These are phyloP conservation scores for Claviceps digitariae DNA, from an alignment of 2,329 filamentous ascomycete species.

Conservation along the genomic window DNA sequence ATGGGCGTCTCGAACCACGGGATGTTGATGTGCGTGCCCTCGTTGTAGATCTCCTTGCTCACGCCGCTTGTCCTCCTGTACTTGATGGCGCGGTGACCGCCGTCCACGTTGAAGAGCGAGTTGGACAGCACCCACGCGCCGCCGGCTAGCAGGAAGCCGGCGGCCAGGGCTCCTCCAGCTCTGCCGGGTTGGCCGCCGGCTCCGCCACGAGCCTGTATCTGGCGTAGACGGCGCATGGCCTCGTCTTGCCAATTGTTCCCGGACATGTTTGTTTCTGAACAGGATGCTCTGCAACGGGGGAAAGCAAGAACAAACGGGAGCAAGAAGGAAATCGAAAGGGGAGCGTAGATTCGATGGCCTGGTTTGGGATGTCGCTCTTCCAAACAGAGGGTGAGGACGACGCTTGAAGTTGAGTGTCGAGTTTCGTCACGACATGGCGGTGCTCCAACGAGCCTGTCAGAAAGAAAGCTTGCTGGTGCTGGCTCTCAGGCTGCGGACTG, in stretches of 20 bases:
- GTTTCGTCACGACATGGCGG: background rate
- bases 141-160: conserved; percentile 30
- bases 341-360: background rate
- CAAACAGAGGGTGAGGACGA: background rate
- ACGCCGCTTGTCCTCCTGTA: conserved; percentile 89
- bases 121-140: conserved; percentile 41
- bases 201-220: conserved; percentile 30
- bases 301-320: background rate
- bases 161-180: conserved; percentile 26
- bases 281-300: background rate
- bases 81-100: conserved; percentile 98
- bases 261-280: conserved; percentile 17
- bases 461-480: background rate
- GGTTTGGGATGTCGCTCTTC: background rate
- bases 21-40: conserved; percentile 90
- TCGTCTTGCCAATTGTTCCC: conserved; percentile 33
- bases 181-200: conserved; percentile 30
- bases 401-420: background rate
- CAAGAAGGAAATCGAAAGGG: background rate
- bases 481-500: background rate
- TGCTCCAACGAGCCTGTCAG: background rate
- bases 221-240: conserved; percentile 36
- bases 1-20: conserved; percentile 97
- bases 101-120: conserved; percentile 73
- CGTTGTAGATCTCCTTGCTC: conserved; percentile 86